A percentile compares a stretch with the other conserved stretches of the same genome.
These are phyloP conservation scores for Diaporthe eres DNA, from an alignment of 2,329 filamentous ascomycete genomes.

Conservation along the genomic window DNA sequence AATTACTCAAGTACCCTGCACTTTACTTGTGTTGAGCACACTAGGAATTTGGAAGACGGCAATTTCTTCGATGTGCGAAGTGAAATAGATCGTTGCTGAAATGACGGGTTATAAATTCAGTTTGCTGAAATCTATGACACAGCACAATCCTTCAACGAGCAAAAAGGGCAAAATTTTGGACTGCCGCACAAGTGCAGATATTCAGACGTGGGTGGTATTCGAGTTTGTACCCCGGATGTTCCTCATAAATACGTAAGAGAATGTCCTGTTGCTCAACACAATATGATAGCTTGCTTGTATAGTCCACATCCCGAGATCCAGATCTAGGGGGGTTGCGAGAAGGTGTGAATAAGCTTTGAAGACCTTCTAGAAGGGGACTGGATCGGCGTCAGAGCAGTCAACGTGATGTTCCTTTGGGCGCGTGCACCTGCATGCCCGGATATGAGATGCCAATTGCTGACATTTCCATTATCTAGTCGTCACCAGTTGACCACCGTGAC, in stretches of 20 bases:
- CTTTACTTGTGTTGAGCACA: no score
- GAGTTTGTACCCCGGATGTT: background rate
- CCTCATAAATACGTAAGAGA: background rate
- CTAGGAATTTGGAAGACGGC: no score
- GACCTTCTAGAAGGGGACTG: slow-evolving; percentile 13
- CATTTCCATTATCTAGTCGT: slow-evolving; percentile 22
- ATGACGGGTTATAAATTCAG: background rate
- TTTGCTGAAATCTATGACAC: background rate
- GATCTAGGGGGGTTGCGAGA: background rate
- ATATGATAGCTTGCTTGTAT: background rate
- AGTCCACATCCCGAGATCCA: background rate
- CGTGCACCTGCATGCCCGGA: background rate
- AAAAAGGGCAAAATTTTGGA: background rate
- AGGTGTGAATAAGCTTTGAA: slow-evolving; percentile 26
- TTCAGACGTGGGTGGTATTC: no score
- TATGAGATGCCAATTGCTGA: slow-evolving; percentile 12
- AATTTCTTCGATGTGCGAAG: no score
- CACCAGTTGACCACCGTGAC: background rate
- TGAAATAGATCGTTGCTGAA: no score
- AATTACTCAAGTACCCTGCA: no score
- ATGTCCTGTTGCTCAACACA: background rate
- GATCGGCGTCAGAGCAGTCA: slow-evolving; percentile 6
- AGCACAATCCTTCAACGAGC: background rate
- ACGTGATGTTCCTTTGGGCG: background rate
- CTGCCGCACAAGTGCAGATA: background rate